Evolutionary conservation across 495 filamentous ascomycete genomes (phyloP).

Genomic region (Penicillium cinerascens): DNA sequence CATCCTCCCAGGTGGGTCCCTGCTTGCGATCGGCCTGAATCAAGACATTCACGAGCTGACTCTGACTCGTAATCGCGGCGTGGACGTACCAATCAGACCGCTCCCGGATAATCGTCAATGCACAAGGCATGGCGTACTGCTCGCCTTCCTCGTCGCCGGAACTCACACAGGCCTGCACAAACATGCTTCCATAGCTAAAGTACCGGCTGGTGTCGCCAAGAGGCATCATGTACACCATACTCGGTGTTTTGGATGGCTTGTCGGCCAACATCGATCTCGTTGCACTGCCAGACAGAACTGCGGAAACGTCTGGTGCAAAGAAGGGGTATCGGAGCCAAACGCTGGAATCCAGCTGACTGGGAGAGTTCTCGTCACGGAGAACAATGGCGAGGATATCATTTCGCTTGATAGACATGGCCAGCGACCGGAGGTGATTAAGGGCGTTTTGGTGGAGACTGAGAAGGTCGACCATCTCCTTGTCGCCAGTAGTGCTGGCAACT

Average conservation of each 20-base stretch:
- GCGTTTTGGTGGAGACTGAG: constrained; percentile 53
- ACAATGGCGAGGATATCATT: constrained; percentile 68
- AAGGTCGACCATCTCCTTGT: constrained; percentile 45
- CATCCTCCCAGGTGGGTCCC: constrained; percentile 75
- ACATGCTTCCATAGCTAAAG: constrained; percentile 73
- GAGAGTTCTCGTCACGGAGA: constrained; percentile 42
- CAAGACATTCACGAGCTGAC: constrained; percentile 67
- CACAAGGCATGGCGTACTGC: constrained; percentile 63
- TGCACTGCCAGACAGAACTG: constrained; percentile 60
- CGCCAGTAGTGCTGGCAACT: constrained; percentile 44
- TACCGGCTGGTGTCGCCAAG: constrained; percentile 64
- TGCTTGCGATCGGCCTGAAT: constrained; percentile 63
- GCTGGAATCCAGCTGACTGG: constrained; percentile 63
- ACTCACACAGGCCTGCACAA: constrained; percentile 64
- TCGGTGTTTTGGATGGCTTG: constrained; percentile 31
- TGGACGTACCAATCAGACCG: constrained; percentile 61
- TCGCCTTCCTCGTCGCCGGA: constrained; percentile 61
- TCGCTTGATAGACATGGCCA: constrained; percentile 76
- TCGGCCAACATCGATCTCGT: constrained; percentile 46
- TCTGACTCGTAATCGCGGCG: constrained; percentile 71
- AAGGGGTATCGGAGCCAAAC: constrained; percentile 74
- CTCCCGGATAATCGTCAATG: constrained; percentile 69
- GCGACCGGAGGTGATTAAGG: constrained; percentile 60
- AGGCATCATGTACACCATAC: constrained; percentile 64
- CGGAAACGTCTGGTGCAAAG: constrained; percentile 62